Evolutionary conservation across 495 filamentous ascomycete species (phyloP).

Genomic region (Amorphotheca resinae): DNA sequence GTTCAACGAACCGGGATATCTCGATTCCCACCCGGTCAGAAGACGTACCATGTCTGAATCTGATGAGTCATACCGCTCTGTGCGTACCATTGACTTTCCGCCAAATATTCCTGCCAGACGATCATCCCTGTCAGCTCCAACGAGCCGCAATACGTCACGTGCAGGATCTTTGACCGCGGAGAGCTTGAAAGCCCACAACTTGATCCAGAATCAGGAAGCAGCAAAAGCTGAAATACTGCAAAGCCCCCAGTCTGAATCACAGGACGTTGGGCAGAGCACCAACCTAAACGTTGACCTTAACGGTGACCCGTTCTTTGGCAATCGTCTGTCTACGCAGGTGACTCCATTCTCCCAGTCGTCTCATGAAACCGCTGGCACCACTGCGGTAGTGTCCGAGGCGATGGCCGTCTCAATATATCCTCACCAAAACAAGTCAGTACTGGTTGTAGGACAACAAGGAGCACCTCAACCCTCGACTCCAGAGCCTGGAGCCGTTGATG

Average conservation of each 20-base stretch:
- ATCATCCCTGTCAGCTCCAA: conserved; percentile 59
- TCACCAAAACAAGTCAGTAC: conserved; percentile 73
- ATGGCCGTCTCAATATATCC: conserved; percentile 72
- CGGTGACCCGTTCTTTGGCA: conserved; percentile 43
- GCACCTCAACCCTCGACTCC: conserved; percentile 17
- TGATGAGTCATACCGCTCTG: conserved; percentile 12
- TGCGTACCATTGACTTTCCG: conserved; percentile 41
- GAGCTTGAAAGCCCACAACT: conserved; percentile 49
- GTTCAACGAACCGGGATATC: conserved; percentile 26
- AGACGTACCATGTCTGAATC: conserved; percentile 18
- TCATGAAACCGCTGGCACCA: conserved; percentile 37
- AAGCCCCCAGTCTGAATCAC: conserved; percentile 9
- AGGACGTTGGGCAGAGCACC: conserved; percentile 3
- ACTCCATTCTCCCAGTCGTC: conserved; percentile 48
- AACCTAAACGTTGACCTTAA: conserved; percentile 31
- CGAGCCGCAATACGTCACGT: conserved; percentile 53
- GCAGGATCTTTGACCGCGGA: conserved; percentile 49
- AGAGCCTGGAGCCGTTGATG: conserved; percentile 17
- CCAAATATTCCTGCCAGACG: conserved; percentile 49
- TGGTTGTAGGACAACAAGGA: conserved; percentile 59
- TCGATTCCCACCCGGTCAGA: conserved; percentile 5
- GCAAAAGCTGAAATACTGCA: not conserved
- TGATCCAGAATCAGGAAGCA: conserved; percentile 17
- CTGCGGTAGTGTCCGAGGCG: conserved; percentile 59
- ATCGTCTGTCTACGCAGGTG: conserved; percentile 36